phyloP scores from a whole-genome alignment of 2,329 filamentous ascomycete genomes.

The Xylariales sp. region DNA sequence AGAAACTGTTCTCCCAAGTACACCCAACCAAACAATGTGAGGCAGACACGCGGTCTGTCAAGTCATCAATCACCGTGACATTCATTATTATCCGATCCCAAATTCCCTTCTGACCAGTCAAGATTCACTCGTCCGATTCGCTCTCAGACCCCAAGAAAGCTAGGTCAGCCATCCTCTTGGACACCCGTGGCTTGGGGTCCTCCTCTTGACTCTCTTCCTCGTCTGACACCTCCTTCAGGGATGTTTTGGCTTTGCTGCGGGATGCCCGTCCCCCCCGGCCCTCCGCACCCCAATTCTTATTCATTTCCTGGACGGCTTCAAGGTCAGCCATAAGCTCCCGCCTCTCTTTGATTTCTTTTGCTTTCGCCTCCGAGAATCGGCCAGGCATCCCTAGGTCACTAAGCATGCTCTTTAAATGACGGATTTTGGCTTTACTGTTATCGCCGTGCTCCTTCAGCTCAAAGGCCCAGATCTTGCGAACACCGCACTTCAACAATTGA shows the following conservation, averaged over 20 bases:
- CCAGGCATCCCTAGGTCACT: conserved; percentile 82
- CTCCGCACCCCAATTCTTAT: conserved; percentile 67
- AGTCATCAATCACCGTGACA: no score
- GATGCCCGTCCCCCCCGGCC: conserved; percentile 32
- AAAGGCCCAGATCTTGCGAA: conserved; percentile 86
- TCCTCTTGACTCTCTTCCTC: conserved; percentile 27
- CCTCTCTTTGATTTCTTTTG: conserved; percentile 79
- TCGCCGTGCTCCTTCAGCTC: conserved; percentile 73
- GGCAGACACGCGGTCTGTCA: no score
- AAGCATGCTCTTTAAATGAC: conserved; percentile 74
- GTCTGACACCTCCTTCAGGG: conserved; percentile 32
- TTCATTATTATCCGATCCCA: conserved; percentile 1
- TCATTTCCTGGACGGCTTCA: conserved; percentile 78
- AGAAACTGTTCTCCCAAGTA: no score
- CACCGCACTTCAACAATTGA: conserved; percentile 83
- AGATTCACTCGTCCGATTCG: conserved; percentile 55
- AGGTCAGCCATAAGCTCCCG: conserved; percentile 82
- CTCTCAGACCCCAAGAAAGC: conserved; percentile 68
- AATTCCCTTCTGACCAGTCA: not conserved
- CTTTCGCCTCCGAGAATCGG: conserved; percentile 79
- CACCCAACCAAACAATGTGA: no score
- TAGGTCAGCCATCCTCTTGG: conserved; percentile 46
- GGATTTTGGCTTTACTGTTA: conserved; percentile 74
- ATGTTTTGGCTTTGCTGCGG: conserved; percentile 33
- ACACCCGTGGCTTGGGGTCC: conserved; percentile 31